Conservation (phyloP, 208 protist species). For the Entamoeba dispar region DNA sequence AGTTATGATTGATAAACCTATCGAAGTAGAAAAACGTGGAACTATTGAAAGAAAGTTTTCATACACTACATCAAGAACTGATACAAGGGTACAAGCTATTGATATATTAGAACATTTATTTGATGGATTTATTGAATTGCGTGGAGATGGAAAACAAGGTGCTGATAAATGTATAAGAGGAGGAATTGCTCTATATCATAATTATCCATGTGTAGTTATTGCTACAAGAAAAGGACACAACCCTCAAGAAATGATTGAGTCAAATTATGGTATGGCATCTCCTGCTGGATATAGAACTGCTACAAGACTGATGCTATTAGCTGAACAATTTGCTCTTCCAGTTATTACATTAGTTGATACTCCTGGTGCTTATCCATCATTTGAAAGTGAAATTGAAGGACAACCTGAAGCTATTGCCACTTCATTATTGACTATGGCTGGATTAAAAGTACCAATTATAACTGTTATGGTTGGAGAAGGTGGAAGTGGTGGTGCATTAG, state of each 20-base stretch:
- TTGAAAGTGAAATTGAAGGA: slow-evolving; percentile 28
- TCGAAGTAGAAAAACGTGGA: neutral
- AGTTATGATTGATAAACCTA: neutral
- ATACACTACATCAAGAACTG: neutral
- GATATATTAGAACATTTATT: neutral
- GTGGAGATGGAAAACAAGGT: neutral
- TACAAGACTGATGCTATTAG: slow-evolving; percentile 3
- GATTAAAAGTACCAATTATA: slow-evolving; percentile 28
- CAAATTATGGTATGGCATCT: neutral
- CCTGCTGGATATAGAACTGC: neutral
- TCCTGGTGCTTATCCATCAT: slow-evolving; percentile 30
- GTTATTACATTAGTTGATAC: slow-evolving; percentile 31
- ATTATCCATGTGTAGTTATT: neutral
- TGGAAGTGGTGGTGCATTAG: slow-evolving; percentile 31
- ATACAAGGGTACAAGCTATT: neutral
- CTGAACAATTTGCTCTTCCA: slow-evolving; percentile 27
- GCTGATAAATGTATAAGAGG: neutral
- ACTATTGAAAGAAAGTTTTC: neutral
- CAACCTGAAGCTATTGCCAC: slow-evolving; percentile 32
- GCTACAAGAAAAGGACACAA: neutral
- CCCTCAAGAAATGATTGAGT: neutral
- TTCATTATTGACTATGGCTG: slow-evolving; percentile 28
- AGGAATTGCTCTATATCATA: neutral
- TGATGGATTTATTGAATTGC: neutral
- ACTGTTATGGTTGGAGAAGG: slow-evolving; percentile 32